phyloP scores from a whole-genome alignment of 1,139 yeast species.

The Saccharomyces uvarum region DNA sequence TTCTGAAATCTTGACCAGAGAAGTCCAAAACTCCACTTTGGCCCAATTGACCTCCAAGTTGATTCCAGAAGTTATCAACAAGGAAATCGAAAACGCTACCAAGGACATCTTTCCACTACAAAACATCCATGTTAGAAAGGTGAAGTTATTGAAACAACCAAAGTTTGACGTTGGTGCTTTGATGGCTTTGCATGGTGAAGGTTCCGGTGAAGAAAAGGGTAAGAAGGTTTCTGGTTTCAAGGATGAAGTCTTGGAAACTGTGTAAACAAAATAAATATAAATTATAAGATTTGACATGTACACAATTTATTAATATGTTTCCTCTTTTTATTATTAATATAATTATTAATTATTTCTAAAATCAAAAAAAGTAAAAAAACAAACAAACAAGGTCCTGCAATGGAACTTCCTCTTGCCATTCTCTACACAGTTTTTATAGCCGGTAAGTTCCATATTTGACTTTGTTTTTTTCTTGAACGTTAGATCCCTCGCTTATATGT shows the following conservation, averaged over 20 bases:
- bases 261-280: conserved; percentile 37
- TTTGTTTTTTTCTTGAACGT: neutral
- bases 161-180: conserved; percentile 84
- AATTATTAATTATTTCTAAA: neutral
- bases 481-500: neutral
- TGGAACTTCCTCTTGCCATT: neutral
- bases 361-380: neutral
- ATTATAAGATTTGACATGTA: conserved; percentile 2
- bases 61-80: conserved; percentile 86
- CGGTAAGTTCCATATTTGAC: neutral
- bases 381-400: neutral
- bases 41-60: conserved; percentile 83
- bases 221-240: conserved; percentile 85
- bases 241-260: conserved; percentile 84
- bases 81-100: conserved; percentile 82
- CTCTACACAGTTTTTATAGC: neutral
- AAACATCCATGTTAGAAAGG: conserved; percentile 88
- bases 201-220: conserved; percentile 75
- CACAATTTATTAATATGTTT: conserved; percentile 5
- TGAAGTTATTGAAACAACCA: conserved; percentile 84
- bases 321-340: conserved; percentile 1
- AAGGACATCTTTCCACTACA: conserved; percentile 82
- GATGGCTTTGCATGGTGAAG: conserved; percentile 88
- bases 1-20: conserved; percentile 78
- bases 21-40: conserved; percentile 75